Evolutionary conservation across 805 yeast species (phyloP).

Genomic region (Lachancea fermentati): DNA sequence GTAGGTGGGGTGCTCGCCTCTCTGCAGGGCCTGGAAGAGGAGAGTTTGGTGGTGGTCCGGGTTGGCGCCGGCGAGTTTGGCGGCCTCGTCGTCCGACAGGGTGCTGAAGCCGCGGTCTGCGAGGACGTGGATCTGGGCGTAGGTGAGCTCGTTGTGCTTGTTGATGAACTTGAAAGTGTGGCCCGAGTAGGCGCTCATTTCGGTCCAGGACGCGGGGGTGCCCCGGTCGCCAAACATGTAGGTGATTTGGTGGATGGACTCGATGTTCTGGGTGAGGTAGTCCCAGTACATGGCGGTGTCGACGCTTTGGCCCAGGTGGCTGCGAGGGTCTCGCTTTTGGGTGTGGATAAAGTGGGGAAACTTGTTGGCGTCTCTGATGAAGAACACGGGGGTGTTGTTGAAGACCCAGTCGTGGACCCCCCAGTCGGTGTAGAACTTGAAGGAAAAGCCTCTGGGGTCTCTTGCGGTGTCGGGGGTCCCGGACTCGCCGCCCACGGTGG

Average conservation of each 20-base stretch:
- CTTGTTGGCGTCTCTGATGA: constrained; percentile 69
- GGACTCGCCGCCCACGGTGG: constrained; percentile 82
- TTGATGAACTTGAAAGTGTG: constrained; percentile 57
- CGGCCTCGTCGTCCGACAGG: constrained; percentile 42
- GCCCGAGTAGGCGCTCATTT: constrained; percentile 60
- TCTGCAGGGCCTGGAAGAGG: constrained; percentile 41
- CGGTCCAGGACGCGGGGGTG: constrained; percentile 47
- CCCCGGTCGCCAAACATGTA: constrained; percentile 58
- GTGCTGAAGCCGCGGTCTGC: constrained; percentile 48
- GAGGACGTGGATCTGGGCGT: constrained; percentile 50
- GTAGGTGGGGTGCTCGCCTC: constrained; percentile 47
- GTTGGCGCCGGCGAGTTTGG: constrained; percentile 39
- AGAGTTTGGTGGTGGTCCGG: constrained; percentile 45
- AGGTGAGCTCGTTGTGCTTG: constrained; percentile 43
- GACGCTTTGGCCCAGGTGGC: constrained; percentile 36
- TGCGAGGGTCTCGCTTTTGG: constrained; percentile 73
- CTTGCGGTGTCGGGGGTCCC: constrained; percentile 81
- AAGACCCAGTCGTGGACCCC: constrained; percentile 82
- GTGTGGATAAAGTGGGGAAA: constrained; percentile 87
- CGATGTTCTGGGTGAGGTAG: constrained; percentile 49
- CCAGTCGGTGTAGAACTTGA: constrained; percentile 76
- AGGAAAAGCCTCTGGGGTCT: constrained; percentile 83
- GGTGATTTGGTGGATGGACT: constrained; percentile 51
- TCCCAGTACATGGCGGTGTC: constrained; percentile 57
- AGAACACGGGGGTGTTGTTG: constrained; percentile 83